phyloP scores from a whole-genome alignment of 2,329 filamentous ascomycete species.

The Penicillium sp. region DNA sequence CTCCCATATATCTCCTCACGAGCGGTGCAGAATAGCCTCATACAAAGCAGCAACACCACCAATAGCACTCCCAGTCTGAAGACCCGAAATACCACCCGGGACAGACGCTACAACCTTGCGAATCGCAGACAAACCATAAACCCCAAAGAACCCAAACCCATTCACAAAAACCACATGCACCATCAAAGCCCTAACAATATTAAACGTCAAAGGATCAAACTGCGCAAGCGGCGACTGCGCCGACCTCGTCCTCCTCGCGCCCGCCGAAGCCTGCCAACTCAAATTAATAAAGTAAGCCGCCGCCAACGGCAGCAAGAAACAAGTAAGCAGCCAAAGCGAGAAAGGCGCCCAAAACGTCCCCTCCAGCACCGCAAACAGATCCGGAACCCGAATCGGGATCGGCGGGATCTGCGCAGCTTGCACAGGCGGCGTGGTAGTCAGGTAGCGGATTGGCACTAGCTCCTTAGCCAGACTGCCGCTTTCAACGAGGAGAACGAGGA shows the following conservation, averaged over 20 bases:
- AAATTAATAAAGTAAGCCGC: conserved; percentile 90
- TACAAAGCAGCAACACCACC: conserved; percentile 44
- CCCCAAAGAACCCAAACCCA: conserved; percentile 37
- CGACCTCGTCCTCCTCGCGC: conserved; percentile 27
- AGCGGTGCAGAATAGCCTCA: conserved; percentile 44
- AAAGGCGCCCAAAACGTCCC: conserved; percentile 79
- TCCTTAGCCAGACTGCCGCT: conserved; percentile 64
- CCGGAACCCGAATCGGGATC: conserved; percentile 66
- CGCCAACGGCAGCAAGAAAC: conserved; percentile 64
- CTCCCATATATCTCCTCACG: conserved; percentile 22
- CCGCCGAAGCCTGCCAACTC: conserved; percentile 50
- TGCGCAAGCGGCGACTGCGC: conserved; percentile 20
- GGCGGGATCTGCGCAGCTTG: conserved; percentile 54
- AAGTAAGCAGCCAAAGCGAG: conserved; percentile 71
- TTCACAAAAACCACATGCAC: conserved; percentile 74
- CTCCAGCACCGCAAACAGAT: conserved; percentile 74
- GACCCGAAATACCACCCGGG: conserved; percentile 38
- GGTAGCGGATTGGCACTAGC: conserved; percentile 67
- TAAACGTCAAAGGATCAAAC: conserved; percentile 85
- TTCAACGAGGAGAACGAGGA: conserved; percentile 66
- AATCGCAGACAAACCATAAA: conserved; percentile 38
- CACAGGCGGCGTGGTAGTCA: conserved; percentile 67
- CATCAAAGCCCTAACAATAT: conserved; percentile 77
- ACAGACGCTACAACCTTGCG: conserved; percentile 38
- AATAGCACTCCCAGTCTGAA: conserved; percentile 42